Percentiles rank a stretch among this genome's conserved stretches.
phyloP scores from a whole-genome alignment of 225 moss, liverwort and hornwort species.

The Lunularia cruciata region DNA sequence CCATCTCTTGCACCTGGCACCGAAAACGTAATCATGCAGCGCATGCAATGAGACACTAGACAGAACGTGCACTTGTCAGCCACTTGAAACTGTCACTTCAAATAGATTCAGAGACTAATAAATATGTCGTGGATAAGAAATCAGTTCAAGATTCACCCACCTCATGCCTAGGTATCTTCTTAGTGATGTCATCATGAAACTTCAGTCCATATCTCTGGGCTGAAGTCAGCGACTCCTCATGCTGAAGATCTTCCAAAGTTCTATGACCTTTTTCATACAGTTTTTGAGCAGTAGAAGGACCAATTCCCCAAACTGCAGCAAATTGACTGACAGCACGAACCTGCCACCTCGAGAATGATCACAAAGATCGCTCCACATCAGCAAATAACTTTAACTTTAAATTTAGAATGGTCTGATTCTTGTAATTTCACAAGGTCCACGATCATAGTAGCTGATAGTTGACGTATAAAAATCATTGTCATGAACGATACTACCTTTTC shows the following conservation, averaged over 20 bases:
- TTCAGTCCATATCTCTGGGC: slow-evolving; percentile 68
- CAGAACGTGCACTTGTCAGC: too few relatives aligned
- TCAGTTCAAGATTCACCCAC: slow-evolving; percentile 41
- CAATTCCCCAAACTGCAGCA: slow-evolving; percentile 92
- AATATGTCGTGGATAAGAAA: too few relatives aligned
- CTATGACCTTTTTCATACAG: slow-evolving; percentile 86
- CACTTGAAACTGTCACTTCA: too few relatives aligned
- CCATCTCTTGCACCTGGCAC: slow-evolving; percentile 44
- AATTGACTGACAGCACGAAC: slow-evolving; percentile 53
- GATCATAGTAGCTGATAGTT: too few relatives aligned
- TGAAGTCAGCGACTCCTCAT: slow-evolving; percentile 56
- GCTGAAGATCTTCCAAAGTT: slow-evolving; percentile 61
- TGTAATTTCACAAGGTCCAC: not conserved
- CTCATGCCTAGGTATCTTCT: slow-evolving; percentile 89
- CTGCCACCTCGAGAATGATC: slow-evolving; percentile 31
- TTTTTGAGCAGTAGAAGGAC: slow-evolving; percentile 69
- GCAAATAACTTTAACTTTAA: not conserved
- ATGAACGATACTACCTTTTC: slow-evolving; percentile 53
- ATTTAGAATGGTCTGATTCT: not conserved
- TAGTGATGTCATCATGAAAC: slow-evolving; percentile 81
- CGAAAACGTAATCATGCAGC: not conserved
- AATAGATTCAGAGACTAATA: too few relatives aligned
- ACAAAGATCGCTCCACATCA: not conserved
- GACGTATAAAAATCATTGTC: not conserved
- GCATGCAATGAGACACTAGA: too few relatives aligned